Evolutionary conservation across 768 basidiomycete genomes (phyloP).

Genomic region (Kwoniella europaea): DNA sequence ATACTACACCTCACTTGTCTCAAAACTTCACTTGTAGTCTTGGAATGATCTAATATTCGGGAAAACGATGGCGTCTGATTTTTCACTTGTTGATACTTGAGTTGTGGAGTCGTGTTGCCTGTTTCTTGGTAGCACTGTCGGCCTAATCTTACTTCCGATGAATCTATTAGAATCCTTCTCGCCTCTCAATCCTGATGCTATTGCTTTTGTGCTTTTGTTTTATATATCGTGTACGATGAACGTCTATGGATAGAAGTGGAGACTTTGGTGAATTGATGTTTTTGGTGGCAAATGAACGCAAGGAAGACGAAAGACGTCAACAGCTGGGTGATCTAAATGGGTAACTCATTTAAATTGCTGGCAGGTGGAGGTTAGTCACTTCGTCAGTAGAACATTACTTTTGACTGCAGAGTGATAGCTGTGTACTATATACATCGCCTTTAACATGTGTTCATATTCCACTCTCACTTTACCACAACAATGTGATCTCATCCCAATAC

Average conservation of each 20-base stretch:
- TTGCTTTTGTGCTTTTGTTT: neutral
- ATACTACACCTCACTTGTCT: neutral
- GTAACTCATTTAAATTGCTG: neutral
- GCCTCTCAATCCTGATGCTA: too few relatives aligned
- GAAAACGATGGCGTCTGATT: neutral
- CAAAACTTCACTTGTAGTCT: too few relatives aligned
- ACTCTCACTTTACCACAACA: conserved; percentile 4
- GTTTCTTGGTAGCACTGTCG: too few relatives aligned
- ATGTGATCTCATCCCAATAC: neutral
- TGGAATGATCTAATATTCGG: neutral
- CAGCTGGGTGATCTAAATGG: neutral
- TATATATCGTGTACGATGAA: neutral
- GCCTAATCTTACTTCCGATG: too few relatives aligned
- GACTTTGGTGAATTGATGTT: neutral
- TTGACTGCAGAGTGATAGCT: neutral
- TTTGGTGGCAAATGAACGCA: conserved; percentile 11
- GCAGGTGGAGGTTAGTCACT: conserved; percentile 21
- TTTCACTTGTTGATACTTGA: neutral
- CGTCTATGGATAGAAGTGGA: neutral
- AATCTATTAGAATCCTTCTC: too few relatives aligned
- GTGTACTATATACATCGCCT: conserved; percentile 4
- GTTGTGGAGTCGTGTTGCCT: too few relatives aligned
- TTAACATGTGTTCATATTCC: neutral
- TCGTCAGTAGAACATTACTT: neutral
- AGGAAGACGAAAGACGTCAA: conserved; percentile 6